Conservation (phyloP, 2,329 filamentous ascomycete genomes). For the Domatiomyces globalis region DNA sequence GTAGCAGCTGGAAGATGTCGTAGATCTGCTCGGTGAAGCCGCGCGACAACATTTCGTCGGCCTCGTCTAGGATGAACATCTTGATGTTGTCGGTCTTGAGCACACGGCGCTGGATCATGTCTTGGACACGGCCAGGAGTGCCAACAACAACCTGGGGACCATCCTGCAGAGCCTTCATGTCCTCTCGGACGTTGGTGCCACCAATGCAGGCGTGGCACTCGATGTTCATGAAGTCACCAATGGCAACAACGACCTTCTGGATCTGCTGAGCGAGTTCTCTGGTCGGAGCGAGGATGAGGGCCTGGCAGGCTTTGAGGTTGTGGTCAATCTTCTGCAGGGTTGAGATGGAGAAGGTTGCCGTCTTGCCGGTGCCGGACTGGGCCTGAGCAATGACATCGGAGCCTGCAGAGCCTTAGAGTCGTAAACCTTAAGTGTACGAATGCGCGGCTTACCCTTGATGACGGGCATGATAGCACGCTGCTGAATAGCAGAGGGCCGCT, state of each 20-base stretch:
- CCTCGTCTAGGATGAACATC: slow-evolving; percentile 99
- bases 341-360: slow-evolving; percentile 97
- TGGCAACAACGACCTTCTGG: slow-evolving; percentile 96
- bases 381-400: slow-evolving; percentile 99
- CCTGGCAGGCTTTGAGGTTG: slow-evolving; percentile 91
- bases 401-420: slow-evolving; percentile 40
- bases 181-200: slow-evolving; percentile 92
- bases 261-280: slow-evolving; percentile 99
- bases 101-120: slow-evolving; percentile 98
- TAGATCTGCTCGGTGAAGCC: slow-evolving; percentile 99
- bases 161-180: slow-evolving; percentile 94
- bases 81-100: slow-evolving; percentile 97
- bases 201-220: slow-evolving; percentile 99
- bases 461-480: slow-evolving; percentile 99
- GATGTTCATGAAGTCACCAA: slow-evolving; percentile 98
- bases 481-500: slow-evolving; percentile 98
- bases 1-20: slow-evolving; percentile 98
- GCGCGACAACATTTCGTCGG: slow-evolving; percentile 98
- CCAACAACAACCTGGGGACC: slow-evolving; percentile 95
- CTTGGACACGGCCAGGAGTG: slow-evolving; percentile 94
- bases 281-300: slow-evolving; percentile 91
- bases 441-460: slow-evolving; percentile 72
- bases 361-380: slow-evolving; percentile 99
- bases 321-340: slow-evolving; percentile 97
- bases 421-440: too few species aligned